These are phyloP conservation scores for Spergularia azorica DNA, from an alignment of 179 eudicot species.

Conservation along the genomic window DNA sequence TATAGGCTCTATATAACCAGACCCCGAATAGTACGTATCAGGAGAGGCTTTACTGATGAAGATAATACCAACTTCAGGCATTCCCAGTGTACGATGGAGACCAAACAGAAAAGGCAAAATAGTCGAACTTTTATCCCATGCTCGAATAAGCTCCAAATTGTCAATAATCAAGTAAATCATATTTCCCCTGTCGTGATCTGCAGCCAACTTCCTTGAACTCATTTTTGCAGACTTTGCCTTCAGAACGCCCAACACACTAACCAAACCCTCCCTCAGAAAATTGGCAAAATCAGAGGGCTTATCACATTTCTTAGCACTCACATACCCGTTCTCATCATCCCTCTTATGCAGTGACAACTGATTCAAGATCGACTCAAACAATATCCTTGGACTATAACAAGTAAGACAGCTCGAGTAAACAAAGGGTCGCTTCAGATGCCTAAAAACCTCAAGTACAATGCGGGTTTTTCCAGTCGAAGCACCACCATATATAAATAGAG, in stretches of 20 bases:
- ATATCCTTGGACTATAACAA: constrained; percentile 77
- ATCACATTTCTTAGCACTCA: constrained; percentile 79
- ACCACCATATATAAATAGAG: constrained; percentile 73
- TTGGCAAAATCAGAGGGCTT: constrained; percentile 81
- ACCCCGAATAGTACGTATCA: constrained; percentile 72
- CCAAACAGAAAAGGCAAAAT: constrained; percentile 74
- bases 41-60: constrained; percentile 75
- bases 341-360: constrained; percentile 71
- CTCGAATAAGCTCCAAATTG: constrained; percentile 70
- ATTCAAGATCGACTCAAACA: constrained; percentile 80
- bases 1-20: constrained; percentile 73
- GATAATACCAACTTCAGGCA: constrained; percentile 76
- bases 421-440: constrained; percentile 70
- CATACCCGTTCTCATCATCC: constrained; percentile 55
- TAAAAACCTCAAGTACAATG: constrained; percentile 53
- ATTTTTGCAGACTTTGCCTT: constrained; percentile 42
- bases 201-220: constrained; percentile 39
- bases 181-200: constrained; percentile 49
- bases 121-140: constrained; percentile 76
- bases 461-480: constrained; percentile 84
- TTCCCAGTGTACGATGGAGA: constrained; percentile 59
- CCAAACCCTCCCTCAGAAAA: constrained; percentile 59
- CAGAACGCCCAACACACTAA: constrained; percentile 48
- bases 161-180: constrained; percentile 83
- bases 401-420: constrained; percentile 72